Evolutionary conservation across 176 grass and related monocot species (phyloP).

Genomic region (Bothriochloa decipiens): DNA sequence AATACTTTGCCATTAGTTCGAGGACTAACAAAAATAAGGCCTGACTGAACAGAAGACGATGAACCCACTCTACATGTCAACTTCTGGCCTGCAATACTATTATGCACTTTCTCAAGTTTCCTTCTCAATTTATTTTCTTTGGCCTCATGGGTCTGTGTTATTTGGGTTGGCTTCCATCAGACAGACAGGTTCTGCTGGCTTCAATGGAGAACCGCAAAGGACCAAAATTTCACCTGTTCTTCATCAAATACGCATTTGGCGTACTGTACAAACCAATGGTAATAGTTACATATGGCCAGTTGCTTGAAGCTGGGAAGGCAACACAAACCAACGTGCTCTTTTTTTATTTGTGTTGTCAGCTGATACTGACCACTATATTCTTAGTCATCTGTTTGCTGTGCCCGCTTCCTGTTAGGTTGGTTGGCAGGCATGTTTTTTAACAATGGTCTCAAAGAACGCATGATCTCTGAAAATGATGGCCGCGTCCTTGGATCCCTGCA

Average conservation of each 20-base stretch:
- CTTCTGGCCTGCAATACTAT: background rate
- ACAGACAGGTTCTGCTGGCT: slow-evolving; percentile 13
- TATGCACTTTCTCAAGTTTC: background rate
- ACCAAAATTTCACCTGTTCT: slow-evolving; percentile 27
- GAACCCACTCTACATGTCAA: slow-evolving; percentile 16
- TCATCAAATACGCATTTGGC: slow-evolving; percentile 25
- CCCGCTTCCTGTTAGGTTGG: slow-evolving; percentile 61
- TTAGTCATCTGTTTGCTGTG: slow-evolving; percentile 47
- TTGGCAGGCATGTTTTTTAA: slow-evolving; percentile 62
- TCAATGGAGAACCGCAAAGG: slow-evolving; percentile 34
- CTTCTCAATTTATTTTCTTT: slow-evolving; percentile 15
- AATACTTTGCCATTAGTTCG: slow-evolving; percentile 19
- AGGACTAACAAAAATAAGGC: slow-evolving; percentile 8
- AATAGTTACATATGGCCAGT: slow-evolving; percentile 55
- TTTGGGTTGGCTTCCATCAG: slow-evolving; percentile 11
- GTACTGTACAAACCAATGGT: slow-evolving; percentile 65
- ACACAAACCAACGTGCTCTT: slow-evolving; percentile 16
- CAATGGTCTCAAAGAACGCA: slow-evolving; percentile 73
- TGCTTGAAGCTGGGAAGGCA: slow-evolving; percentile 12
- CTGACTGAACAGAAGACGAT: background rate
- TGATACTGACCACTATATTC: slow-evolving; percentile 41
- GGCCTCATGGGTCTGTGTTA: slow-evolving; percentile 7
- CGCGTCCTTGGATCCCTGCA: slow-evolving; percentile 81
- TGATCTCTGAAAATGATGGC: slow-evolving; percentile 93
- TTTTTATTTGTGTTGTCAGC: slow-evolving; percentile 27